Conservation (phyloP, 176 grass and related monocot genomes). For the Phoenix roebelenii region DNA sequence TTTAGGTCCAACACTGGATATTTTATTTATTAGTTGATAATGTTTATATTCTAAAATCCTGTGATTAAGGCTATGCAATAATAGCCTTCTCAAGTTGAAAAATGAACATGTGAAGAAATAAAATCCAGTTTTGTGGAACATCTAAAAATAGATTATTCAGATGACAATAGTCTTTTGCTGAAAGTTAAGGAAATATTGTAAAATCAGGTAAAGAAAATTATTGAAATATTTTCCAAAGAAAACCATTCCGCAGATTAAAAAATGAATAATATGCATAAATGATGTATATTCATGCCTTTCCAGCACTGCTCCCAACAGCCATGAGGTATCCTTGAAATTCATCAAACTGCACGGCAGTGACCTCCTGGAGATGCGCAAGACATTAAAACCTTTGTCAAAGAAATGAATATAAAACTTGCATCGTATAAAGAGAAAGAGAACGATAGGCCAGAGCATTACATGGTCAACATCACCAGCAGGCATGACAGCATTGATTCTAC, state of each 20-base stretch:
- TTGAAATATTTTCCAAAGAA: too few relatives aligned
- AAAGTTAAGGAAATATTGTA: too few relatives aligned
- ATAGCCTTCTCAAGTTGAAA: too few relatives aligned
- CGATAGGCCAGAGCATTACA: conserved; percentile 19
- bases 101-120: too few relatives aligned
- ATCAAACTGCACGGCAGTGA: conserved; percentile 83
- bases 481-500: conserved; percentile 60
- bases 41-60: too few relatives aligned
- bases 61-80: too few relatives aligned
- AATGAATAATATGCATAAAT: conserved; percentile 6
- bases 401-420: background rate
- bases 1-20: too few relatives aligned
- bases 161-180: too few relatives aligned
- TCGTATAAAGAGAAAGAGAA: background rate
- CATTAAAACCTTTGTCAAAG: background rate
- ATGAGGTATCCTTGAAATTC: conserved; percentile 74
- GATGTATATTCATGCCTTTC: conserved; percentile 47
- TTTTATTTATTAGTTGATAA: too few relatives aligned
- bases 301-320: conserved; percentile 72
- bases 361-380: conserved; percentile 44
- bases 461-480: conserved; percentile 60
- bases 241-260: background rate
- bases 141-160: too few relatives aligned
- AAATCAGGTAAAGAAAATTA: too few relatives aligned
- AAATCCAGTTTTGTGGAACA: too few relatives aligned